Evolutionary conservation across 1,284 basidiomycete genomes (phyloP), one percentile per base, ranked within the genome.

Genomic region (Boletus semigastroideus): DNA sequence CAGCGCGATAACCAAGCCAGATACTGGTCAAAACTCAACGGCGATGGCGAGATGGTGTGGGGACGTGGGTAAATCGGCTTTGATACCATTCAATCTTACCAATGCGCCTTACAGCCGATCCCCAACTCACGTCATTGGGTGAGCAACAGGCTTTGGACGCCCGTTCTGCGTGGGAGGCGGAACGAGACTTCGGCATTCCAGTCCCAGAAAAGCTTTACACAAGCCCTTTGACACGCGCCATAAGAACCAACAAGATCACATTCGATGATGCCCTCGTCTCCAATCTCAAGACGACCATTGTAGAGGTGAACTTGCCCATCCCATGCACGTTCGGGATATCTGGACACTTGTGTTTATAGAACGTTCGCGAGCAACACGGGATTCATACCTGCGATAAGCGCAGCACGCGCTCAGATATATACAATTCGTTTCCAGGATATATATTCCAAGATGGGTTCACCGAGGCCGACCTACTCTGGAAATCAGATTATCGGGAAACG

Each of bases 201-300:
- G 58, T 84, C 10, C 87, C 88, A 3, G 70, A 78, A 53, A 74
- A 66, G 41, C 76, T 86, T 48, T 91, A 84, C 61, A 80, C 78
- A 49, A 88, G 86, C 50, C 91, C 91, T 0, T 69, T 93, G 48
- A 82, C 78, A 2, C 76, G 91, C 13, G 86, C 90, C 0, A 72
- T 87, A 46, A 75, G 78, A 48, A 94, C 92, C 0, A 76, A 83
- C 59, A 64, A 37, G 16, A 38, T 46, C 14, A 41, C 36, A 17
- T 49, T 39, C 17, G 42, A 34, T 13, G 22, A 55, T 54, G 13
- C 39, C 14, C 42, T 42, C 20, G 5, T 71, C 62, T 46, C 53
- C 31, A 49, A 51, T n/a, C 50, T 54, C 19, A 56, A 58, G 31
- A 33, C 30, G 17, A 46, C 49, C 31, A 51, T 51, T 33, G 27